These are phyloP conservation scores for Rhizopogon salebrosus DNA, from an alignment of 768 basidiomycete genomes.

Conservation along the genomic window DNA sequence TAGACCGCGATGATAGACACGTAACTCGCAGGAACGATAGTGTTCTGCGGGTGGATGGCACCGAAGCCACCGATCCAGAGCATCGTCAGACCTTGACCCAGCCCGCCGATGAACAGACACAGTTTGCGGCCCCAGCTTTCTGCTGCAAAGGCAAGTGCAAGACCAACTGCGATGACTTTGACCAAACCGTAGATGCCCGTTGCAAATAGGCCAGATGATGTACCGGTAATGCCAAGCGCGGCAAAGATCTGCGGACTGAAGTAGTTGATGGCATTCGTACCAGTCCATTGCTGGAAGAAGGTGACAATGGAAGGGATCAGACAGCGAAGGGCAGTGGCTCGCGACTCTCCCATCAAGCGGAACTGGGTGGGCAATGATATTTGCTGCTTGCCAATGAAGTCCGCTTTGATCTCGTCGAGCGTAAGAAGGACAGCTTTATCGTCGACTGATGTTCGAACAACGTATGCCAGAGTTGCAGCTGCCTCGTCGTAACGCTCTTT, in stretches of 20 bases:
- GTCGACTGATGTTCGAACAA: constrained; percentile 24
- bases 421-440: constrained; percentile 31
- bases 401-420: constrained; percentile 44
- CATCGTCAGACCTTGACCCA: constrained; percentile 44
- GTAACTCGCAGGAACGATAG: constrained; percentile 34
- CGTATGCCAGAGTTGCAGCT: constrained; percentile 33
- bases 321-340: constrained; percentile 36
- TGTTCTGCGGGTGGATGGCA: constrained; percentile 26
- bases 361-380: constrained; percentile 32
- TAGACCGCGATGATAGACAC: constrained; percentile 42
- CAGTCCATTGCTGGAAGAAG: constrained; percentile 46
- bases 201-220: constrained; percentile 39
- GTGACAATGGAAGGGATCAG: constrained; percentile 44
- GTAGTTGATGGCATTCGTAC: constrained; percentile 53
- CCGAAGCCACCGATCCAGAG: constrained; percentile 41
- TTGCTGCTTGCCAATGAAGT: constrained; percentile 38
- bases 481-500: constrained; percentile 38
- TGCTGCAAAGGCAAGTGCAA: constrained; percentile 40
- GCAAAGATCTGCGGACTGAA: constrained; percentile 49
- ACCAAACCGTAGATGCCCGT: constrained; percentile 39
- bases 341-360: constrained; percentile 38
- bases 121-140: constrained; percentile 45
- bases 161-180: constrained; percentile 37
- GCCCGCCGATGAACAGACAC: constrained; percentile 43
- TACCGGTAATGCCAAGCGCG: constrained; percentile 40